phyloP scores from a whole-genome alignment of 768 basidiomycete genomes.

The Termitomyces sp. region DNA sequence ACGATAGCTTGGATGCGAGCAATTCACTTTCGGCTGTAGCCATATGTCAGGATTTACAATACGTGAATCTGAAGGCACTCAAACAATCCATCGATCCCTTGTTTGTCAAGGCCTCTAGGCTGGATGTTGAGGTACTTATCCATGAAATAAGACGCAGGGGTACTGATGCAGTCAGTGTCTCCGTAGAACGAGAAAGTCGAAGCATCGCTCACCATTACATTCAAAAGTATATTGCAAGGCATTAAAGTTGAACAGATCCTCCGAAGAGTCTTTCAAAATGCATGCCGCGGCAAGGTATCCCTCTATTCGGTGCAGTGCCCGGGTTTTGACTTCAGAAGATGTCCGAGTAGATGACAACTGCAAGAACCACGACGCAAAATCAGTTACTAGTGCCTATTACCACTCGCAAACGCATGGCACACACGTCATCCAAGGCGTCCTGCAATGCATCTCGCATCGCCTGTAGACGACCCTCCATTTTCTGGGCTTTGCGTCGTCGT shows the following conservation, averaged over 20 bases:
- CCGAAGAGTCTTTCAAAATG: constrained; percentile 33
- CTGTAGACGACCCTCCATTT: constrained; percentile 22
- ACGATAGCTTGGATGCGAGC: constrained; percentile 43
- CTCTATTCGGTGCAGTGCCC: constrained; percentile 53
- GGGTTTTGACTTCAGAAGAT: constrained; percentile 42
- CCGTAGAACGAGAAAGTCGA: not conserved
- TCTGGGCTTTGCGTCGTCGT: not conserved
- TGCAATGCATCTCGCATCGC: constrained; percentile 44
- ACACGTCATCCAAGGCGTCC: constrained; percentile 65
- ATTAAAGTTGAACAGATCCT: constrained; percentile 48
- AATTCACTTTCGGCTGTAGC: constrained; percentile 29
- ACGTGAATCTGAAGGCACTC: constrained; percentile 17
- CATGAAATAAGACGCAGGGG: constrained; percentile 60
- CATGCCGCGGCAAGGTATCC: constrained; percentile 47
- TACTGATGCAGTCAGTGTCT: constrained; percentile 34
- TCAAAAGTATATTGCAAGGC: constrained; percentile 76
- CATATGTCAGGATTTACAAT: constrained; percentile 3
- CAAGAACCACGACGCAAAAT: constrained; percentile 7
- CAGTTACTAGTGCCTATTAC: not conserved
- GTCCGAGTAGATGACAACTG: constrained; percentile 64
- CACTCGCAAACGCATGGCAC: constrained; percentile 13
- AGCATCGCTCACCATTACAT: constrained; percentile 59
- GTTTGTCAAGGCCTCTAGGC: constrained; percentile 43
- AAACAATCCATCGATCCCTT: constrained; percentile 40
- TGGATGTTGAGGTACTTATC: constrained; percentile 45